A percentile compares a stretch with the other conserved stretches of the same genome.
Evolutionary conservation across 805 yeast genomes (phyloP).

Genomic region (Sugiyamaella smithiae): DNA sequence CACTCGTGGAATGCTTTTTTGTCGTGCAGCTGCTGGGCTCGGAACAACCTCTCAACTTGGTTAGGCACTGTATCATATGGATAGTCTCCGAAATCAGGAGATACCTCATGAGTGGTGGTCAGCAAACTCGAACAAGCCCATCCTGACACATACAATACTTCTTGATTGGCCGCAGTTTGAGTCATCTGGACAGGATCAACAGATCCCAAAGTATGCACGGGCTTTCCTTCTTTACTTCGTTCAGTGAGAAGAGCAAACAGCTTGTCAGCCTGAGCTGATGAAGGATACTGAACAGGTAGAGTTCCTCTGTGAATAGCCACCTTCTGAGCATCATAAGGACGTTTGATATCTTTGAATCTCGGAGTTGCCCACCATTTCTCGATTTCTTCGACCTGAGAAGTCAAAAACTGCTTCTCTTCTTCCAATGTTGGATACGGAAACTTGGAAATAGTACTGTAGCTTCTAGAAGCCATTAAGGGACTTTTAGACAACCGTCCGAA

Average conservation of each 20-base stretch:
- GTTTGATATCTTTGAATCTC: constrained; percentile 45
- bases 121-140: constrained; percentile 59
- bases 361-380: constrained; percentile 51
- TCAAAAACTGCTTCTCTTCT: constrained; percentile 34
- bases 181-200: constrained; percentile 63
- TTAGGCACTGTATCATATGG: constrained; percentile 70
- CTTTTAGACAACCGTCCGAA: background rate
- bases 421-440: constrained; percentile 38
- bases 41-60: constrained; percentile 57
- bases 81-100: constrained; percentile 67
- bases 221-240: constrained; percentile 41
- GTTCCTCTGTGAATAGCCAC: constrained; percentile 56
- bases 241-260: constrained; percentile 45
- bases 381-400: constrained; percentile 37
- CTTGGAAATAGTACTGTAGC: constrained; percentile 24
- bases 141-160: constrained; percentile 55
- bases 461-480: constrained; percentile 1
- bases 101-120: constrained; percentile 60
- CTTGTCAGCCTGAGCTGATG: constrained; percentile 54
- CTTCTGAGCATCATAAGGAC: constrained; percentile 52
- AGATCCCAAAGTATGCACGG: constrained; percentile 58
- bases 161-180: constrained; percentile 52
- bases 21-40: constrained; percentile 59
- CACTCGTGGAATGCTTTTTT: constrained; percentile 46
- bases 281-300: constrained; percentile 40